A percentile compares a stretch with the other conserved stretches of the same genome.
phyloP scores from a whole-genome alignment of 768 basidiomycete species.

The Myochromella boudieri region DNA sequence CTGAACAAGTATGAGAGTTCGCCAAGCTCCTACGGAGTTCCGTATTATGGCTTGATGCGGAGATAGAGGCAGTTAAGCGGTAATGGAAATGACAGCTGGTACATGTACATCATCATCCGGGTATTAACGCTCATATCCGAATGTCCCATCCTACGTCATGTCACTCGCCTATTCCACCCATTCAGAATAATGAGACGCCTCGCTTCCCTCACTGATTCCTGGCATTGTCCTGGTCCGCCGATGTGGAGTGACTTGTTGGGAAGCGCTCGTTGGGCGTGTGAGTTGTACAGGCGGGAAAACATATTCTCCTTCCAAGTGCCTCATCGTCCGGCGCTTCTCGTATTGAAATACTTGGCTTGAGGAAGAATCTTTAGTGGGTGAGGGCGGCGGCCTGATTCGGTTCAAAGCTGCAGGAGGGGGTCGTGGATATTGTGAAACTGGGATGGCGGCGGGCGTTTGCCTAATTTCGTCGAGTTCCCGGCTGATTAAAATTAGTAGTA shows the following conservation, averaged over 20 bases:
- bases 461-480: conserved; percentile 34
- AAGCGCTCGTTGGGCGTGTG: conserved; percentile 15
- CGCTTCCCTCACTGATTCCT: conserved; percentile 31
- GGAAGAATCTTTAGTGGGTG: conserved; percentile 27
- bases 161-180: neutral
- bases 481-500: conserved; percentile 42
- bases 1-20: neutral
- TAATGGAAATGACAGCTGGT: no score
- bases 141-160: no score
- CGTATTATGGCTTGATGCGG: neutral
- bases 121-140: no score
- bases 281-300: conserved; percentile 40
- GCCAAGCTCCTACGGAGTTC: neutral
- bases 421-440: conserved; percentile 6
- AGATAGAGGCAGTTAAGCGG: neutral
- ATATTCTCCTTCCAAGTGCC: conserved; percentile 38
- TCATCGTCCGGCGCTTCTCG: conserved; percentile 34
- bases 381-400: conserved; percentile 26
- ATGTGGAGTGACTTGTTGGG: conserved; percentile 13
- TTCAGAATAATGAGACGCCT: conserved; percentile 19
- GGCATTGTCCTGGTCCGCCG: conserved; percentile 33
- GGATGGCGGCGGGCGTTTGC: conserved; percentile 9
- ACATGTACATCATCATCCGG: no score
- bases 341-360: conserved; percentile 36
- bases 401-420: conserved; percentile 17